Evolutionary conservation across 2,329 filamentous ascomycete genomes (phyloP), one percentile per base, ranked within the genome.

Genomic region (Calonectria pteridis): DNA sequence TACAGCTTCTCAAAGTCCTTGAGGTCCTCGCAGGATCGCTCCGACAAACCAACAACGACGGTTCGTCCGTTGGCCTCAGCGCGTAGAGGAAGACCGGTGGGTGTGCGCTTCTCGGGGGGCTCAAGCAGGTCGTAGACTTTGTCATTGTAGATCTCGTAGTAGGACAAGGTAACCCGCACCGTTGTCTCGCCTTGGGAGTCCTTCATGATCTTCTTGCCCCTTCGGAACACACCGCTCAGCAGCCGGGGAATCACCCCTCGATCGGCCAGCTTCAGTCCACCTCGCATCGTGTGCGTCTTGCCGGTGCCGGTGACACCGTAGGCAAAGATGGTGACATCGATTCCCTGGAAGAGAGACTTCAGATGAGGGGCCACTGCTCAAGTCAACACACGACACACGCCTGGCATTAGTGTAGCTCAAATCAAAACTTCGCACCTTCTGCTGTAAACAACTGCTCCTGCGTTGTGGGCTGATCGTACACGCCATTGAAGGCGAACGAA

Each of bases 131-230:
- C 96, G 81, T 93, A 98, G 26, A 98, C 95, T 83, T 96, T 96
- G 87, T 98, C 96, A 84, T 97, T 98, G 86, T 98, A 98, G 77
- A 98, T 98, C 84, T 98, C 96, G 86, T 98, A 98, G 86, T 98
- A 98, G 33, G 94, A 96, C 81, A 98, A 89, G 16, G 91, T 89
- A 20, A 98, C 94, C 11, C 91, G 87, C 28, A 97, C 94, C 2
- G 87, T 89, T 0, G 93, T 96, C 66, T 91, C 87, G 14, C 93
- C 94, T 6, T 89, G 88, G 2, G 92, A 90, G 80, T 98, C 95
- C 84, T 96, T 97, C 77, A 91, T 90, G 23, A 97, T 93, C 87
- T 97, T 98, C 84, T 95, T 94, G 76, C 93, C 93, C 73, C 95
- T 90, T 62, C 96, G 91, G 83, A 96, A 98, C 72, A 98, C 94